Percentiles rank a stretch among this genome's conserved stretches.
phyloP scores from a whole-genome alignment of 2,329 filamentous ascomycete species.

The Ilyonectria robusta region DNA sequence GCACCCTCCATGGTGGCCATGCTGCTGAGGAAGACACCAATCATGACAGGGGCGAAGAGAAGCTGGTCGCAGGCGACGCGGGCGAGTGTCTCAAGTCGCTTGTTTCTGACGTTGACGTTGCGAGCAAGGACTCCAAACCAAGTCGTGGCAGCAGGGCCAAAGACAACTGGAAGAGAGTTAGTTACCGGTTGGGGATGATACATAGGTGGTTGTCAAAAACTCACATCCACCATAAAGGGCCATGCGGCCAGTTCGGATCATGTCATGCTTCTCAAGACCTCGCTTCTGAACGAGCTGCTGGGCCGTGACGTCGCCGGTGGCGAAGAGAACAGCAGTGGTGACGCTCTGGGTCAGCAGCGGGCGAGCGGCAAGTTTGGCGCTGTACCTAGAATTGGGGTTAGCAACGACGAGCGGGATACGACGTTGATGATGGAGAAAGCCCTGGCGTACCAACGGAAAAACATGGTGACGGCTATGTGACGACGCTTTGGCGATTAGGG shows the following conservation, averaged over 20 bases:
- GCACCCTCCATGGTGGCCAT: conserved; percentile 87
- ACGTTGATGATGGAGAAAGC: conserved; percentile 8
- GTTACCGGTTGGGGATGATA: conserved; percentile 12
- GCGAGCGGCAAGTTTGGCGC: conserved; percentile 82
- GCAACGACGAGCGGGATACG: conserved; percentile 21
- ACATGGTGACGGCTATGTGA: conserved; percentile 36
- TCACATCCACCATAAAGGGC: conserved; percentile 82
- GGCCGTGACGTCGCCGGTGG: conserved; percentile 89
- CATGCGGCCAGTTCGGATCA: conserved; percentile 82
- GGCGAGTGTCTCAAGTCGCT: conserved; percentile 79
- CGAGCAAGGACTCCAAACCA: conserved; percentile 88
- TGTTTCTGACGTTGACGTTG: conserved; percentile 74
- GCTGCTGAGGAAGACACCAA: conserved; percentile 84
- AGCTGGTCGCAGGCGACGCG: conserved; percentile 87
- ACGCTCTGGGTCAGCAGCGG: conserved; percentile 92
- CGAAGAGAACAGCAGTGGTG: conserved; percentile 93
- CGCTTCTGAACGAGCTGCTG: conserved; percentile 91
- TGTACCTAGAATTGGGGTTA: conserved; percentile 76
- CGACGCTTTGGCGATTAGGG: background rate
- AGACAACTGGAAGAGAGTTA: conserved; percentile 70
- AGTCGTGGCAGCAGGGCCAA: conserved; percentile 88
- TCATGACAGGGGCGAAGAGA: conserved; percentile 86
- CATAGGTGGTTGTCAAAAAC: conserved; percentile 48
- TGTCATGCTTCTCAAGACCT: conserved; percentile 82
- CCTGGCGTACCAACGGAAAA: conserved; percentile 50